Percentiles rank a stretch among this genome's conserved stretches.
Evolutionary conservation across 2,329 filamentous ascomycete genomes (phyloP).

Genomic region (Aspergillus tamarii): DNA sequence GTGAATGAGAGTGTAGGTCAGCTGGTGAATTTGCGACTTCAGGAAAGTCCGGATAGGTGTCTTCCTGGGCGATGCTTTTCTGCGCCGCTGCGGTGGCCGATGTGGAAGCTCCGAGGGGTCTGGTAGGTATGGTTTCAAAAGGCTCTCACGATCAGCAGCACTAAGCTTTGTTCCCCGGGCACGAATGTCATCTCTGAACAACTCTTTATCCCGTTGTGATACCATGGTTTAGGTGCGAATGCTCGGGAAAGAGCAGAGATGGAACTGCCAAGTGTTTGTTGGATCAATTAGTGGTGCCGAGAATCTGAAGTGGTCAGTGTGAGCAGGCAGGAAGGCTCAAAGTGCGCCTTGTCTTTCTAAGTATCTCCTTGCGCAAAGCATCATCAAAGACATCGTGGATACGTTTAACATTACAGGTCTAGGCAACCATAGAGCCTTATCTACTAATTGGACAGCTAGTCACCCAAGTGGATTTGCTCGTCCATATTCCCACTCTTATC

Average conservation of each 20-base stretch:
- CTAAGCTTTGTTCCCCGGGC: slow-evolving; percentile 46
- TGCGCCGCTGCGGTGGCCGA: slow-evolving; percentile 28
- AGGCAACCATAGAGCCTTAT: neutral
- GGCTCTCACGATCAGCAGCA: slow-evolving; percentile 52
- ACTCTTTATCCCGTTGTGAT: slow-evolving; percentile 34
- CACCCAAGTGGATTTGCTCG: neutral
- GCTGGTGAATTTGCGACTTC: slow-evolving; percentile 46
- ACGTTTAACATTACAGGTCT: neutral
- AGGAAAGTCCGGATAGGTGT: slow-evolving; percentile 50
- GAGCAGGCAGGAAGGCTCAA: neutral
- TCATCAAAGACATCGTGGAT: neutral
- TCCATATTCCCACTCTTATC: neutral
- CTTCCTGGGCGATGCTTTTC: slow-evolving; percentile 30
- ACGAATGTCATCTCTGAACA: slow-evolving; percentile 44
- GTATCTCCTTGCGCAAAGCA: neutral
- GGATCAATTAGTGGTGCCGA: neutral
- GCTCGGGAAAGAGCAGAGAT: neutral
- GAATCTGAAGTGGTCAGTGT: neutral
- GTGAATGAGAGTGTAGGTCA: slow-evolving; percentile 59
- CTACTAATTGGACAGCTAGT: neutral
- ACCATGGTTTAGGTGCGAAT: slow-evolving; percentile 31
- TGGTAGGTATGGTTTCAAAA: slow-evolving; percentile 58
- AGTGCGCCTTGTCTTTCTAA: neutral
- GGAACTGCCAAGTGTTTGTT: neutral
- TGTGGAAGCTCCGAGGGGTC: slow-evolving; percentile 39